These are phyloP conservation scores for Boletellus ananas DNA, from an alignment of 768 basidiomycete genomes.

Conservation along the genomic window DNA sequence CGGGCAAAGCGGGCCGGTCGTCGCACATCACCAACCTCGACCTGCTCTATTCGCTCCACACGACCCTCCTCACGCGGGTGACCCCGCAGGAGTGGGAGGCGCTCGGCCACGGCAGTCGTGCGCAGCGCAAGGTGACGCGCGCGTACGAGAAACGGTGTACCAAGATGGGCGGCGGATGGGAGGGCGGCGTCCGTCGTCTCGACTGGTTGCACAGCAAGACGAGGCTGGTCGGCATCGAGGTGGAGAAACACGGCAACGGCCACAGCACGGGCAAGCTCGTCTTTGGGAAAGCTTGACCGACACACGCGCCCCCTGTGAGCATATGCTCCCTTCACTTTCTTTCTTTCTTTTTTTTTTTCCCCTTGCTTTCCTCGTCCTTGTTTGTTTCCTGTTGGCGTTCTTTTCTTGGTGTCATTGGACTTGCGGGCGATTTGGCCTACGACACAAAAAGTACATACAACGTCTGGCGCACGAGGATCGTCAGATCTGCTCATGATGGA, in stretches of 20 bases:
- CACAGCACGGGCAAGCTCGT: slow-evolving; percentile 45
- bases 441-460: neutral
- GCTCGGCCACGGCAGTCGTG: slow-evolving; percentile 51
- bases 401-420: slow-evolving; percentile 5
- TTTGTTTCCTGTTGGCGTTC: neutral
- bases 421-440: neutral
- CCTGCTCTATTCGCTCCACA: slow-evolving; percentile 56
- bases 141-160: slow-evolving; percentile 63
- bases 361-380: too few species aligned
- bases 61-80: slow-evolving; percentile 51
- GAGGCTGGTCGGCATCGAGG: slow-evolving; percentile 56
- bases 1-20: slow-evolving; percentile 20
- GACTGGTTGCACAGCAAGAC: slow-evolving; percentile 67
- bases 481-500: slow-evolving; percentile 7
- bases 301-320: neutral
- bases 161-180: slow-evolving; percentile 64
- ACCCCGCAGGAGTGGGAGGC: slow-evolving; percentile 64
- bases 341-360: too few species aligned
- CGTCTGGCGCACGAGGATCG: slow-evolving; percentile 13
- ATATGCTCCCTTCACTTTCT: slow-evolving; percentile 3
- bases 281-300: slow-evolving; percentile 39
- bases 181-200: slow-evolving; percentile 60
- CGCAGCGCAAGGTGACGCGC: slow-evolving; percentile 54
- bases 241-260: slow-evolving; percentile 42
- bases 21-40: slow-evolving; percentile 56